A percentile compares a stretch with the other conserved stretches of the same genome.
These are phyloP conservation scores for Ziziphus jujuba DNA, from an alignment of 306 rosid genomes.

Conservation along the genomic window DNA sequence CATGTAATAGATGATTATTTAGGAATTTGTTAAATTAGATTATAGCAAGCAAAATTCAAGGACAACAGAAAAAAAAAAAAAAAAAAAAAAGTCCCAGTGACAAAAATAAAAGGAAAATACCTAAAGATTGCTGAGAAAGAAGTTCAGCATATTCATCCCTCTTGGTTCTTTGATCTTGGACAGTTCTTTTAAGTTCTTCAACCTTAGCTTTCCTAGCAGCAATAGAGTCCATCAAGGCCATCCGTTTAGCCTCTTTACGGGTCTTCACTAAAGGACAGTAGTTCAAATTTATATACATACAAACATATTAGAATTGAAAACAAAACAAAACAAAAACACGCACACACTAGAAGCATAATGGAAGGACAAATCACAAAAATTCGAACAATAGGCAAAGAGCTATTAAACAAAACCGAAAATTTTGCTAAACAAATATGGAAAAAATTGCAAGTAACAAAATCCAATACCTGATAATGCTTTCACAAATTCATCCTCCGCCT, in stretches of 20 bases:
- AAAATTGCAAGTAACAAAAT: conserved; percentile 10
- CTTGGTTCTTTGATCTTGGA: conserved; percentile 47
- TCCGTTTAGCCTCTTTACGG: conserved; percentile 74
- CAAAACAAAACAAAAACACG: too few relatives aligned
- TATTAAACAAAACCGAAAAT: not conserved
- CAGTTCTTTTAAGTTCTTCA: conserved; percentile 42
- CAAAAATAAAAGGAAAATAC: conserved; percentile 30
- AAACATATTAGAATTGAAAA: not conserved
- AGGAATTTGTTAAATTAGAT: too few relatives aligned
- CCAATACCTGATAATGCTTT: conserved; percentile 71
- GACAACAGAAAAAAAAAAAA: not conserved
- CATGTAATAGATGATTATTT: too few relatives aligned
- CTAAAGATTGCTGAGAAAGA: conserved; percentile 48
- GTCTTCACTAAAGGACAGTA: conserved; percentile 56
- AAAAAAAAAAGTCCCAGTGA: not conserved
- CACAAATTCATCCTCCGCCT: conserved; percentile 81
- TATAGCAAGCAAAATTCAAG: not conserved
- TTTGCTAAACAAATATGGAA: not conserved
- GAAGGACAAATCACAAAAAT: not conserved
- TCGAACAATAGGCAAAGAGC: not conserved
- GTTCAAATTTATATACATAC: not conserved
- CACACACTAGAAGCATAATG: not conserved
- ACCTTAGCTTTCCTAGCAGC: conserved; percentile 53
- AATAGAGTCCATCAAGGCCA: conserved; percentile 65
- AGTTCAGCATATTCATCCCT: conserved; percentile 49